A percentile compares a stretch with the other conserved stretches of the same genome.
These are phyloP conservation scores for Clarireedia hainanense DNA, from an alignment of 2,329 filamentous ascomycete genomes.

Conservation along the genomic window DNA sequence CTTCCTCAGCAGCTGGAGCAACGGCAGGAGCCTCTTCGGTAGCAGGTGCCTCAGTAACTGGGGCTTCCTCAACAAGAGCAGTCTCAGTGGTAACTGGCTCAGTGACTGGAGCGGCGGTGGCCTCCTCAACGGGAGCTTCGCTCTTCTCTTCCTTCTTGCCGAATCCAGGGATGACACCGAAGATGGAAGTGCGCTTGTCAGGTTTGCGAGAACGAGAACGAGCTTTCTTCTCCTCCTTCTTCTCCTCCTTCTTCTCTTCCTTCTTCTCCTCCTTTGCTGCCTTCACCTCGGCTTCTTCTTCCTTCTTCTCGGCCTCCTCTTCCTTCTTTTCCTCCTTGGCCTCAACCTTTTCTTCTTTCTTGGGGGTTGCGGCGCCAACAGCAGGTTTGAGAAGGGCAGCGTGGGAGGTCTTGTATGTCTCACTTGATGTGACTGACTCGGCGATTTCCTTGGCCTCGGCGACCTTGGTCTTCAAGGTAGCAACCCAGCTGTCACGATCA, in stretches of 20 bases:
- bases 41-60: constrained; percentile 22
- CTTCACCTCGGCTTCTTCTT: constrained; percentile 32
- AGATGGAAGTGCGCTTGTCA: constrained; percentile 49
- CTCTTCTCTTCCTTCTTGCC: constrained; percentile 31
- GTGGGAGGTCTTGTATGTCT: constrained; percentile 69
- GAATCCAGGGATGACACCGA: constrained; percentile 45
- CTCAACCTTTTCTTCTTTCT: constrained; percentile 30
- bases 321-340: constrained; percentile 26
- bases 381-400: constrained; percentile 34
- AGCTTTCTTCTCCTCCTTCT: constrained; percentile 29
- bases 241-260: constrained; percentile 22
- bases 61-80: constrained; percentile 27
- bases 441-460: constrained; percentile 78
- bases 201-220: constrained; percentile 54
- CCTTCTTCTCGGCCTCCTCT: constrained; percentile 26
- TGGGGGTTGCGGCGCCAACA: constrained; percentile 28
- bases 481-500: constrained; percentile 90
- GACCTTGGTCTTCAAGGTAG: constrained; percentile 73
- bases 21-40: constrained; percentile 12
- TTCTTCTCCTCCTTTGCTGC: constrained; percentile 32
- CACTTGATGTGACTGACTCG: constrained; percentile 64
- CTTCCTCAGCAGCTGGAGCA: constrained; percentile 34
- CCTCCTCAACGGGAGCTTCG: constrained; percentile 28
- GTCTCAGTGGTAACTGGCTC: constrained; percentile 17
- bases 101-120: constrained; percentile 7